Evolutionary conservation across 805 yeast species (phyloP), one percentile per base, ranked within the genome.

Genomic region (Dipodascus geniculatus): DNA sequence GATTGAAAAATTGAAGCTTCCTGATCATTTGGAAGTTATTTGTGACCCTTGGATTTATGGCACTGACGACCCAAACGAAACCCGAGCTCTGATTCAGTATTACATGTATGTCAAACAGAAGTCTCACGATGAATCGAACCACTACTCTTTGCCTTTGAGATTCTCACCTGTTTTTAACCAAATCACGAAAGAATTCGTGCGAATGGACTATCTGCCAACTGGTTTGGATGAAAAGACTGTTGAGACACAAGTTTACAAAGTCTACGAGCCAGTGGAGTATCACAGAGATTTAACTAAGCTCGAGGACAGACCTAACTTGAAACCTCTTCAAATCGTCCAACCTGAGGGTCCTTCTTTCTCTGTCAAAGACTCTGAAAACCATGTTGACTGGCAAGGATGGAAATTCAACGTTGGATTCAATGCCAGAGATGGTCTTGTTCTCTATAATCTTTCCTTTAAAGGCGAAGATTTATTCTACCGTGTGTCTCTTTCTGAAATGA

Each of bases 31-130:
- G 58, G 61, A 66, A 35, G 82, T 83, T 50, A 76, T 81, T 60
- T 76, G 76, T 64, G 91, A 85, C 65, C 87, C 90, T 51, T 85
- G 91, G 91, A 84, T 84, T 71, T 83, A 84, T 65, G 90, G 89
- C 63, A 83, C 87, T 23, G 87, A 81, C 65, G 82, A 80, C 61
- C 70, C 78, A 50, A 70, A 76, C 17, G 86, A 82, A 63, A 60
- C 63, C 42, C 57, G 61, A 22, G 61, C 63, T 47, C 53, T 65
- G 71, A 70, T 80, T 58, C 91, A 85, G 68, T 79, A 81, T 64
- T 85, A 79, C 74, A 79, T 82, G 81, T 85, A 85, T 66, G 74
- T 62, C 85, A 84, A 68, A 66, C 78, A 47, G 86, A 58, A 56
- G 3, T 57, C 60, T 56, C 61, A 64, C 52, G 61, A 65, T 11